These are phyloP conservation scores for Jatropha multifida DNA, from an alignment of 441 rosid genomes.

Conservation along the genomic window DNA sequence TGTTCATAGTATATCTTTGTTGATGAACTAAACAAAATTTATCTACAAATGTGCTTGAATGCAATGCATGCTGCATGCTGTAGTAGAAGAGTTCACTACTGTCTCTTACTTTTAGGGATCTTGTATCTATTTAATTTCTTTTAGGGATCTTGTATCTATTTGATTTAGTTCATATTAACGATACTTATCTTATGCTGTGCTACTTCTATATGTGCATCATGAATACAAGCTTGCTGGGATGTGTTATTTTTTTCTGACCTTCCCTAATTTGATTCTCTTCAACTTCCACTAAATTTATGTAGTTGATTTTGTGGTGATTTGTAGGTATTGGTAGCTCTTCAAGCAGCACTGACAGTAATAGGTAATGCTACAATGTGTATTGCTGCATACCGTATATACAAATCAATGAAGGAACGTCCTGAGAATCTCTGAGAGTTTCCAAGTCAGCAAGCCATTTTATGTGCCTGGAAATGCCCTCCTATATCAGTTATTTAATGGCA, in stretches of 20 bases:
- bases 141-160: background rate
- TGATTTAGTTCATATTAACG: background rate
- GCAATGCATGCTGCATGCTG: background rate
- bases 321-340: slow-evolving; percentile 80
- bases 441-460: background rate
- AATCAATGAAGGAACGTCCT: slow-evolving; percentile 42
- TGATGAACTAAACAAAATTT: slow-evolving; percentile 4
- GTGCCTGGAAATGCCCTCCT: slow-evolving; percentile 5
- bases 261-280: background rate
- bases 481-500: background rate
- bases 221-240: background rate
- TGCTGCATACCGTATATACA: slow-evolving; percentile 78
- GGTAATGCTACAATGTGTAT: slow-evolving; percentile 81
- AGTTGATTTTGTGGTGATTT: background rate
- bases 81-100: background rate
- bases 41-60: background rate
- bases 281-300: slow-evolving; percentile 7
- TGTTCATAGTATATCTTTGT: background rate
- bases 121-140: background rate
- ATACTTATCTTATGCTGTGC: background rate
- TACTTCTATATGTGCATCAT: background rate
- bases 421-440: slow-evolving; percentile 37
- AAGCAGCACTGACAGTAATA: slow-evolving; percentile 72
- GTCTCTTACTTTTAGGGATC: background rate
- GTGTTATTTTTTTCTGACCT: background rate